phyloP scores from a whole-genome alignment of 2,329 filamentous ascomycete genomes.

The Colletotrichum endophyticum region DNA sequence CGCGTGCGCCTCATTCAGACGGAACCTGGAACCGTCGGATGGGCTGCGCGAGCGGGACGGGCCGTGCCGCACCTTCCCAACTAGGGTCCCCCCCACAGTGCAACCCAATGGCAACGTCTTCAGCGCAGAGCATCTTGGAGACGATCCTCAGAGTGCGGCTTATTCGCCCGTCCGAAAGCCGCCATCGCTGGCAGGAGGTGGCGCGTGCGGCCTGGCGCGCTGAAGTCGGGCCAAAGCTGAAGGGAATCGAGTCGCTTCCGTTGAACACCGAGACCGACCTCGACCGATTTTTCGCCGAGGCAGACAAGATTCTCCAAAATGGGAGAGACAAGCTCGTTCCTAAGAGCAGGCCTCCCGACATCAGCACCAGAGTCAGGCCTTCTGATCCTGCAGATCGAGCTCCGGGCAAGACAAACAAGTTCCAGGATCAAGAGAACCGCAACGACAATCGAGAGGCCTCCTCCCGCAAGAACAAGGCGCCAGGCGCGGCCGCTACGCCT shows the following conservation, averaged over 20 bases:
- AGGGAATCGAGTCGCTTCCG: background rate
- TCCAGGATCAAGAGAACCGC: no score
- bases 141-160: background rate
- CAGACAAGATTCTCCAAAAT: background rate
- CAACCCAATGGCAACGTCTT: no score
- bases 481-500: no score
- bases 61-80: background rate
- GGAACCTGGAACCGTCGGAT: background rate
- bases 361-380: no score
- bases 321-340: background rate
- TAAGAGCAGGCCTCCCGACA: background rate
- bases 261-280: background rate
- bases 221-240: background rate
- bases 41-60: background rate
- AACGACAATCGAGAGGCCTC: no score
- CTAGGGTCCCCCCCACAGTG: no score
- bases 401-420: no score
- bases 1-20: background rate
- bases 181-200: background rate
- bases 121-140: no score
- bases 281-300: background rate
- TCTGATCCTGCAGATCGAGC: no score
- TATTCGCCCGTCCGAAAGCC: accelerated
- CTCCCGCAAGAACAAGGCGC: no score
- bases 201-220: background rate